These are phyloP conservation scores for Jatropha curcas DNA, from an alignment of 345 rosid genomes.

Conservation along the genomic window DNA sequence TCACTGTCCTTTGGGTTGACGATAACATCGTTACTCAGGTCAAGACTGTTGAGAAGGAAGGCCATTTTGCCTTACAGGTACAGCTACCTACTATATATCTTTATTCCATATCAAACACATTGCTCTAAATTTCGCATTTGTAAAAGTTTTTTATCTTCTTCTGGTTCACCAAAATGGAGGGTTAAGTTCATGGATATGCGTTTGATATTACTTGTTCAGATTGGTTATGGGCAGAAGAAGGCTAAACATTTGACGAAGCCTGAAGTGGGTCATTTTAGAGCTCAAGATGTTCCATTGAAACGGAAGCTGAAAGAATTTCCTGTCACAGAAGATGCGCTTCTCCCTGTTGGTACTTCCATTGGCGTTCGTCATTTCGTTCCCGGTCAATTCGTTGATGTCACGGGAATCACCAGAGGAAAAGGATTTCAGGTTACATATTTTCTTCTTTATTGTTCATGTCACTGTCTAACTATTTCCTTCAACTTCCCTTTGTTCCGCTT, in stretches of 20 bases:
- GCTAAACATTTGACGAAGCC: slow-evolving; percentile 89
- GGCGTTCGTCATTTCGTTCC: slow-evolving; percentile 92
- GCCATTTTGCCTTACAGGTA: slow-evolving; percentile 82
- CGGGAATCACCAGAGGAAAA: slow-evolving; percentile 89
- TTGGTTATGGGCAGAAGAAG: slow-evolving; percentile 95
- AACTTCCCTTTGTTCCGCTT: background rate
- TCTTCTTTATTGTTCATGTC: no score
- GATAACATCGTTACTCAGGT: slow-evolving; percentile 94
- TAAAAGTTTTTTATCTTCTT: background rate
- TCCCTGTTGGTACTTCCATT: slow-evolving; percentile 72
- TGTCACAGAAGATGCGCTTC: slow-evolving; percentile 88
- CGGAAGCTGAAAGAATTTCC: slow-evolving; percentile 93
- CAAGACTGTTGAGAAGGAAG: slow-evolving; percentile 89
- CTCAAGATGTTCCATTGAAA: slow-evolving; percentile 89
- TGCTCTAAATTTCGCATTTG: no score
- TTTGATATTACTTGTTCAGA: slow-evolving; percentile 46
- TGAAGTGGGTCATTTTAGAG: slow-evolving; percentile 95
- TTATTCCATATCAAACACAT: no score
- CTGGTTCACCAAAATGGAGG: background rate
- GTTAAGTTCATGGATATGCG: background rate
- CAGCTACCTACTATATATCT: background rate
- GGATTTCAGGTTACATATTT: slow-evolving; percentile 73
- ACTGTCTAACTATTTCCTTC: background rate
- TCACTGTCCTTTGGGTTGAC: slow-evolving; percentile 79
- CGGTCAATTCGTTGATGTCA: slow-evolving; percentile 80